Conservation (phyloP, 768 basidiomycete species). For the Candolleomyces aberdarensis region DNA sequence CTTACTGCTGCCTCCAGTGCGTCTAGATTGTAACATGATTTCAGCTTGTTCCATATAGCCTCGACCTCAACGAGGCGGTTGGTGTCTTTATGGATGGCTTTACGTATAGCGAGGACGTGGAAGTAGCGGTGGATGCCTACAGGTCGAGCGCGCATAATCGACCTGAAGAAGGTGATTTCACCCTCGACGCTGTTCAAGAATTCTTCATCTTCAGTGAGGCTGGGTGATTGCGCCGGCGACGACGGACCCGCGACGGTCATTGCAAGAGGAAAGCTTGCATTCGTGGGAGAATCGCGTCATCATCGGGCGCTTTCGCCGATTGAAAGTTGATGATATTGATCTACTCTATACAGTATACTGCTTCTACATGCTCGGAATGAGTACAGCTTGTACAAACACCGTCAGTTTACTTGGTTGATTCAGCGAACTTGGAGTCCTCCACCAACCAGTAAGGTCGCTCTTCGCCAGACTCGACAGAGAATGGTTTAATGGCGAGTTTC, state of each 20-base stretch:
- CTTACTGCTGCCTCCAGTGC: conserved; percentile 68
- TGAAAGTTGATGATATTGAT: too few relatives aligned
- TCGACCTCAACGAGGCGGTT: conserved; percentile 55
- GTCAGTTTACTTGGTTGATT: too few relatives aligned
- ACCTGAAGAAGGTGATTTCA: conserved; percentile 83
- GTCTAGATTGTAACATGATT: conserved; percentile 70
- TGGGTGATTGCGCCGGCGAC: conserved; percentile 9
- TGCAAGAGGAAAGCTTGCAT: not conserved
- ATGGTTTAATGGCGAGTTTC: too few relatives aligned
- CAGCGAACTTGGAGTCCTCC: too few relatives aligned
- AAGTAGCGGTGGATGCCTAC: conserved; percentile 83
- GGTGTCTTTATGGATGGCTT: conserved; percentile 69
- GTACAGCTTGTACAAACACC: too few relatives aligned
- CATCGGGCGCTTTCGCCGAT: too few relatives aligned
- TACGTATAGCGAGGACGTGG: conserved; percentile 73
- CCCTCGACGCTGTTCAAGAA: conserved; percentile 76
- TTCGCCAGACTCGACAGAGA: too few relatives aligned
- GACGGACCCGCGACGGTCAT: conserved; percentile 19
- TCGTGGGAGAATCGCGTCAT: too few relatives aligned
- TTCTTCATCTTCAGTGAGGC: conserved; percentile 22
- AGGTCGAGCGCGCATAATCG: conserved; percentile 76
- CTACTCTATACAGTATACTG: too few relatives aligned
- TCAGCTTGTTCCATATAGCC: conserved; percentile 74
- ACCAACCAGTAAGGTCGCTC: too few relatives aligned
- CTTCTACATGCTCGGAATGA: too few relatives aligned